Evolutionary conservation across 805 yeast genomes (phyloP), one percentile per base, ranked within the genome.

Genomic region (Metschnikowia peoriensis): DNA sequence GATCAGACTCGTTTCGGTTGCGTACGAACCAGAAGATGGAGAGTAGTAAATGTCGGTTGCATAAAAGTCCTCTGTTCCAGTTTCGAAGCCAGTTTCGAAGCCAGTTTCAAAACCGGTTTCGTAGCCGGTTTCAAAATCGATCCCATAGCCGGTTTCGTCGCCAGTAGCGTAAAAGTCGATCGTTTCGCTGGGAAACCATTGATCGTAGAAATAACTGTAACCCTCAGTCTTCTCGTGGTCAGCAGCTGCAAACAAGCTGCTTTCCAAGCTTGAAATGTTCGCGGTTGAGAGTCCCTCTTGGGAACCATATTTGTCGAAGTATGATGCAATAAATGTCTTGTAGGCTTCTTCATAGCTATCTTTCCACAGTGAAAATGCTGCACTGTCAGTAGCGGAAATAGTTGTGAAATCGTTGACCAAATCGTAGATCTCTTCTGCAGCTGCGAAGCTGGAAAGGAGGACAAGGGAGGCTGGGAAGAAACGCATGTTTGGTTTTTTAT

Each of bases 281-380:
- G 34, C 39, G 15, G 49, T 14, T 14, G 44, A 14, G 11, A 16
- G 27, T 12, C 40, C 32, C 15, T 37, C 15, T 41, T 41, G 35
- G 6, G 47, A 44, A 9, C 41, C 41, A n/a, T 44, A 37, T 9
- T 44, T 39, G 14, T 44, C 34, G 11, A 44, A 35, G 34, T 44
- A 37, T 2, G 40, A 34, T 8, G 15, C 40, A 17, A 44, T 15
- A 27, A 14, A 11, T 12, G 41, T 44, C 42, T 45, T 27, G 38
- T 38, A 45, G 27, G 39, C 42, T 8, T 40, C 46, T 42, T 29
- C 46, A 27, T 44, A 44, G 34, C 41, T 28, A 7, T 35, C 17
- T 22, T 39, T 38, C 45, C 51, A 47, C 46, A 37, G 41, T 4
- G 37, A 32, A 32, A 38, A 42, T 16, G 46, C 51, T 7, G 29